These are phyloP conservation scores for Eucalyptus polyanthemos DNA, from an alignment of 345 rosid genomes.

Conservation along the genomic window DNA sequence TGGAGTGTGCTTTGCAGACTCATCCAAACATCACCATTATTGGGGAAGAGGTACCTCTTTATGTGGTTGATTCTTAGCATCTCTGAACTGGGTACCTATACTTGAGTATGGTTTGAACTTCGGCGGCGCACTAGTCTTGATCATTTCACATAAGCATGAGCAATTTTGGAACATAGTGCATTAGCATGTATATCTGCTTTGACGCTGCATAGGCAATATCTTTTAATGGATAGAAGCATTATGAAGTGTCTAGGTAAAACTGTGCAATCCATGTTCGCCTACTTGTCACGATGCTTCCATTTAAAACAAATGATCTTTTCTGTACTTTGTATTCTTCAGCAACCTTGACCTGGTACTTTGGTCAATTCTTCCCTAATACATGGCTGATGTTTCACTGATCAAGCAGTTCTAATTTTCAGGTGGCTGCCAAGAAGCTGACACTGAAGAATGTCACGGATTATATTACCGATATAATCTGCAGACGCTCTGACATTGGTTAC, in stretches of 20 bases:
- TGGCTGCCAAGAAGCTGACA: slow-evolving; percentile 63
- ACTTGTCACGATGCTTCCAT: neutral
- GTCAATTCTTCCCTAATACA: neutral
- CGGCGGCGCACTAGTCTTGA: neutral
- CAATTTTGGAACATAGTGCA: neutral
- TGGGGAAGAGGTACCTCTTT: slow-evolving; percentile 81
- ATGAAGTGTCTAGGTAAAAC: neutral
- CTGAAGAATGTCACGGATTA: slow-evolving; percentile 84
- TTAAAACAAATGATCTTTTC: neutral
- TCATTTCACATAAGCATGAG: neutral
- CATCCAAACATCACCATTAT: slow-evolving; percentile 89
- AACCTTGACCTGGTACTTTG: neutral
- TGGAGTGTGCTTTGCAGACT: slow-evolving; percentile 96
- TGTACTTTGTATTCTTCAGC: neutral
- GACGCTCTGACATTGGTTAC: slow-evolving; percentile 59
- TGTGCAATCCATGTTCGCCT: neutral
- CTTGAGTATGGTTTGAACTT: neutral
- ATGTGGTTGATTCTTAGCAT: neutral
- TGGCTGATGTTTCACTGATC: neutral
- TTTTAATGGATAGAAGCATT: neutral
- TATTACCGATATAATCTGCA: slow-evolving; percentile 70
- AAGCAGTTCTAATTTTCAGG: slow-evolving; percentile 17
- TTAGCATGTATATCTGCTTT: neutral
- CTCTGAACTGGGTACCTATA: neutral
- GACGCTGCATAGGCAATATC: neutral